Conservation (phyloP, 2,329 filamentous ascomycete genomes). For the Nemania serpens region DNA sequence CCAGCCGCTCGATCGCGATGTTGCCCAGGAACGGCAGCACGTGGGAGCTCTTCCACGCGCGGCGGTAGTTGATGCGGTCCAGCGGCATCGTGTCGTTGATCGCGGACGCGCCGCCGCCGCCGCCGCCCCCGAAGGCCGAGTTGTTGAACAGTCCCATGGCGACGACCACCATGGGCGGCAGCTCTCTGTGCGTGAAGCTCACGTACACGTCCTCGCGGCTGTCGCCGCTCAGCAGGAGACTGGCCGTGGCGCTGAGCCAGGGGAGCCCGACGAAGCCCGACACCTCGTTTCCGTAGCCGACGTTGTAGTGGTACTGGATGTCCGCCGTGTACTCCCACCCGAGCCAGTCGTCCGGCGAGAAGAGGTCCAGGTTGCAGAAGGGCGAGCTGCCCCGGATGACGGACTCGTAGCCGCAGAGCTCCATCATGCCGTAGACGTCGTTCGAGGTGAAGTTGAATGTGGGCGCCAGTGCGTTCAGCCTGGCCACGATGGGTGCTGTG, state of each 20-base stretch:
- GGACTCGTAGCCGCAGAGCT: constrained; percentile 68
- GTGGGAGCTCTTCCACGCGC: constrained; percentile 66
- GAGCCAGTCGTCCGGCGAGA: constrained; percentile 67
- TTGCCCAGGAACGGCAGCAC: constrained; percentile 70
- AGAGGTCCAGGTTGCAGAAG: constrained; percentile 64
- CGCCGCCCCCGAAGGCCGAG: constrained; percentile 57
- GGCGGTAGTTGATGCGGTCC: constrained; percentile 64
- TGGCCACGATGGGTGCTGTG: constrained; percentile 62
- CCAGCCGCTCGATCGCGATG: constrained; percentile 67
- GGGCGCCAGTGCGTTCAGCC: constrained; percentile 57
- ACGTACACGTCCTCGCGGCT: constrained; percentile 64
- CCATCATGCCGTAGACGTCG: constrained; percentile 69
- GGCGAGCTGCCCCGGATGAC: constrained; percentile 65
- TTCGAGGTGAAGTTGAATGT: constrained; percentile 66
- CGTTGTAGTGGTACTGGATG: constrained; percentile 67
- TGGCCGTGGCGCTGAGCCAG: constrained; percentile 67
- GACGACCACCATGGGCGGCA: constrained; percentile 69
- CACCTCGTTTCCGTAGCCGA: constrained; percentile 64
- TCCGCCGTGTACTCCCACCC: constrained; percentile 69
- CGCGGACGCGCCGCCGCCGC: constrained; percentile 52
- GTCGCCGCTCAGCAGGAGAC: constrained; percentile 49
- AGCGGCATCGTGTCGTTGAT: constrained; percentile 69
- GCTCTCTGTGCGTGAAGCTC: constrained; percentile 71
- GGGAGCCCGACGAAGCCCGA: constrained; percentile 65
- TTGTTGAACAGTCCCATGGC: constrained; percentile 74